Percentiles rank a stretch among this genome's conserved stretches.
Conservation (phyloP, 176 grass and related monocot species). For the Chrysopogon serrulatus region DNA sequence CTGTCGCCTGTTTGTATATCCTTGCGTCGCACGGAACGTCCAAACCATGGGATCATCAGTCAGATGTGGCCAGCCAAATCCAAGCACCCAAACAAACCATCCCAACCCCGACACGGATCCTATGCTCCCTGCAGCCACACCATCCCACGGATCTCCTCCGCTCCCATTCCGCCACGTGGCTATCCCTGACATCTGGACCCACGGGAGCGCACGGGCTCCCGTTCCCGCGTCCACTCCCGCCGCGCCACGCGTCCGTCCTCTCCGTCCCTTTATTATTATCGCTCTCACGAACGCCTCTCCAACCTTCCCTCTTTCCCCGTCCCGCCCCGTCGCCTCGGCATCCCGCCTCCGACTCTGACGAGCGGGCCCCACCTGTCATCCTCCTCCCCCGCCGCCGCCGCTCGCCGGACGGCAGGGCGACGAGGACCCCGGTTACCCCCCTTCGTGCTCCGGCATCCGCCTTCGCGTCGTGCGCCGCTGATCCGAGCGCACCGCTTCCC, state of each 20-base stretch:
- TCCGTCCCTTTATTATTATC: conserved; percentile 4
- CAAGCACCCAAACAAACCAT: conserved; percentile 14
- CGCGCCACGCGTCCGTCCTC: conserved; percentile 12
- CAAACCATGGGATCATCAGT: background rate
- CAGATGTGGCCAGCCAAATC: conserved; percentile 30
- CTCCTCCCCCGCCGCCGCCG: background rate
- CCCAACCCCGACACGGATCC: background rate
- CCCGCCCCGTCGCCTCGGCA: background rate
- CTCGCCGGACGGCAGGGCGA: conserved; percentile 42
- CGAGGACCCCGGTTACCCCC: background rate
- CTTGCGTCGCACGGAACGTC: conserved; percentile 36
- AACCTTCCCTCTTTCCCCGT: background rate
- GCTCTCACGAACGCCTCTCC: background rate
- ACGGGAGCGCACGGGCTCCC: background rate
- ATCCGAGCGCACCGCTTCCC: conserved; percentile 14
- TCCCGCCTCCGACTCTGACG: conserved; percentile 9
- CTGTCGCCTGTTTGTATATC: background rate
- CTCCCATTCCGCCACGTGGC: background rate
- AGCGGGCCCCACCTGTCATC: conserved; percentile 31
- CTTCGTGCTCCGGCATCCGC: background rate
- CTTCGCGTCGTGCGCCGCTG: background rate
- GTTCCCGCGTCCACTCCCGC: background rate
- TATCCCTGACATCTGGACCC: background rate
- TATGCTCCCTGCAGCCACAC: background rate
- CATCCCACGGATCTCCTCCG: rapidly evolving